Evolutionary conservation across 2,329 filamentous ascomycete species (phyloP).

Genomic region (Pestalotiopsis sp.): DNA sequence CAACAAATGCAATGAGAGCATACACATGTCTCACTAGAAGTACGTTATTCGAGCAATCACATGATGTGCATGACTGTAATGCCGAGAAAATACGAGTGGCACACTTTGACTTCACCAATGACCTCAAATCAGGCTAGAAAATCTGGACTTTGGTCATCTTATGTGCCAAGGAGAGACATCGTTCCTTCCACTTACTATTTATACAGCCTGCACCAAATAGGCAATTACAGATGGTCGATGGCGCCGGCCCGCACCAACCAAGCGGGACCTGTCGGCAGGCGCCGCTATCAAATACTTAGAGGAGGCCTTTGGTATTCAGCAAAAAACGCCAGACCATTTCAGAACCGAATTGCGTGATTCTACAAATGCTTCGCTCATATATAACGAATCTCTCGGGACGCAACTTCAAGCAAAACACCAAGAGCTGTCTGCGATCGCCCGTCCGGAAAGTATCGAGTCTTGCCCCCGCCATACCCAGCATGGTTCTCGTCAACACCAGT

Average conservation of each 20-base stretch:
- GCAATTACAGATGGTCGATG: background rate
- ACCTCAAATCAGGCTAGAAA: too few species aligned
- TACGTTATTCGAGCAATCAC: too few species aligned
- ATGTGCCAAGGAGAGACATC: too few species aligned
- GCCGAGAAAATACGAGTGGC: too few species aligned
- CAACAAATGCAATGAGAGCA: too few species aligned
- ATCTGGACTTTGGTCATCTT: too few species aligned
- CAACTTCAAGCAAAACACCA: background rate
- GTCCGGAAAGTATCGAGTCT: background rate
- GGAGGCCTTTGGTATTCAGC: background rate
- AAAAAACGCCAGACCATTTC: background rate
- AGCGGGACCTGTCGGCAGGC: background rate
- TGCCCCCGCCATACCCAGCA: background rate
- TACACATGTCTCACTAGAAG: background rate
- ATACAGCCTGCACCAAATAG: too few species aligned
- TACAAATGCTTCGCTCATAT: background rate
- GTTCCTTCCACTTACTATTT: too few species aligned
- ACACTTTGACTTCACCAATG: too few species aligned
- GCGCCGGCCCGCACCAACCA: background rate
- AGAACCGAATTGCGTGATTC: slow-evolving; percentile 1
- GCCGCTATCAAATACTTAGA: background rate
- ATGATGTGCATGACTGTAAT: too few species aligned
- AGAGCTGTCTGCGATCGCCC: background rate
- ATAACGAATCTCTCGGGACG: background rate
- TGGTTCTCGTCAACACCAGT: background rate